Evolutionary conservation across 2,329 filamentous ascomycete genomes (phyloP), one percentile per base, ranked within the genome.

Genomic region (Alternaria sp.): DNA sequence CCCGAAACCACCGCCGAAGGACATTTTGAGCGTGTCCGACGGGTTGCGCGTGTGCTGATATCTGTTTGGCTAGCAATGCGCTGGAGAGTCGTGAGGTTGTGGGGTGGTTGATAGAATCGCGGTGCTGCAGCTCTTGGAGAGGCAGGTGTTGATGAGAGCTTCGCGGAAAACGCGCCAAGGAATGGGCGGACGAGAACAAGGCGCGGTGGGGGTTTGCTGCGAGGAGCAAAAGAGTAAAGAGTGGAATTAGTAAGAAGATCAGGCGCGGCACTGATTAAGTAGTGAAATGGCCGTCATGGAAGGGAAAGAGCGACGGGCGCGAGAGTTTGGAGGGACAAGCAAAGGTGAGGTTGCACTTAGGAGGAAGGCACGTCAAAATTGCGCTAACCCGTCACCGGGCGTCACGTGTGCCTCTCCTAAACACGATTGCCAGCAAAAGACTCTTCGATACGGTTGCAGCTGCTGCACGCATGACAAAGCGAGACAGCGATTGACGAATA

Each of bases 1-100:
- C 68, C 74, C 75, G 59, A 77, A 78, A 59, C 73, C 75, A 63
- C 81, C 69, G 79, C 87, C 88, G 70, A 91, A 91, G 61, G 76
- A 77, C 77, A 79, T 78, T 50, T 61, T 77, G 67, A 57, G 49
- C 32, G 40, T 67, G 72, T 65, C 70, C 71, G 62, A 66, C 63
- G 63, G 63, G 60, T 65, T 64, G 67, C 66, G 73, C 74, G 74
- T 66, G 68, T 70, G 30, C 26, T 25, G 56, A 19, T 61, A 49
- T 15, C 67, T 66, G 59, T 59, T 50, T 57, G 62, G 21, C 60
- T 72, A 66, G 62, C 67, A 65, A 68, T 72, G 67, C 67, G 72
- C 70, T 50, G 52, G 55, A 47, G 61, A 49, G 57, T 63, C 64
- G 50, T 62, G 68, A 65, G 66, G 62, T 51, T 62, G 66, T 64